These are phyloP conservation scores for Diaporthe amygdali DNA, from an alignment of 2,329 filamentous ascomycete genomes.

Conservation along the genomic window DNA sequence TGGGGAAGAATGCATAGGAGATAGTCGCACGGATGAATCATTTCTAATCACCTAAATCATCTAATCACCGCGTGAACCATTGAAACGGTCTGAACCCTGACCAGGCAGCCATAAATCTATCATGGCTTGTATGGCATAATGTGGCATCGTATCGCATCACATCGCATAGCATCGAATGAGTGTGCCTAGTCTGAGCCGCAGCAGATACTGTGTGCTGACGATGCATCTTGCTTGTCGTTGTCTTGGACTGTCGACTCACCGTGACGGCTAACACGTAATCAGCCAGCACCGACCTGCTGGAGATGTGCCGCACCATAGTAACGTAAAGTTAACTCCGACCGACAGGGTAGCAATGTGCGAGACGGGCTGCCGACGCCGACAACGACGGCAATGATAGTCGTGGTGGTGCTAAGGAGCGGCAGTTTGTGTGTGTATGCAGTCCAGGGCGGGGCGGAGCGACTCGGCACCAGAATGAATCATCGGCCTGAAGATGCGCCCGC, in stretches of 20 bases:
- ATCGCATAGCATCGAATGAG: background rate
- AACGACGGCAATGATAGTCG: background rate
- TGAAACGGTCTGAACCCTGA: background rate
- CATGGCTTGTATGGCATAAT: background rate
- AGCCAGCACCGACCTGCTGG: background rate
- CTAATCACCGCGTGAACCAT: background rate
- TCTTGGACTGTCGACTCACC: background rate
- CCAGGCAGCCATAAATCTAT: background rate
- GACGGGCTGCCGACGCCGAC: constrained; percentile 6
- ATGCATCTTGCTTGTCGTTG: background rate
- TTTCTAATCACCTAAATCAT: constrained; percentile 4
- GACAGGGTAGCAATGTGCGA: constrained; percentile 7
- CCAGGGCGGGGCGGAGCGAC: background rate
- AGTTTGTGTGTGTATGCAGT: background rate
- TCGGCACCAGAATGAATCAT: constrained; percentile 8
- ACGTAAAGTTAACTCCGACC: background rate
- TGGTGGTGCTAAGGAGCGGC: background rate
- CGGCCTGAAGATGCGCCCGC: background rate
- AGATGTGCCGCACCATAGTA: background rate
- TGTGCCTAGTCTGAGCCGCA: constrained; percentile 2
- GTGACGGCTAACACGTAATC: background rate
- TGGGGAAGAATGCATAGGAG: background rate
- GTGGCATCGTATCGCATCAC: background rate
- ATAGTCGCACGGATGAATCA: background rate
- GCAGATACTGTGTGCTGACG: constrained; percentile 6